A percentile compares a stretch with the other conserved stretches of the same genome.
Conservation (phyloP, 2,329 filamentous ascomycete species). For the Knufia petricola region DNA sequence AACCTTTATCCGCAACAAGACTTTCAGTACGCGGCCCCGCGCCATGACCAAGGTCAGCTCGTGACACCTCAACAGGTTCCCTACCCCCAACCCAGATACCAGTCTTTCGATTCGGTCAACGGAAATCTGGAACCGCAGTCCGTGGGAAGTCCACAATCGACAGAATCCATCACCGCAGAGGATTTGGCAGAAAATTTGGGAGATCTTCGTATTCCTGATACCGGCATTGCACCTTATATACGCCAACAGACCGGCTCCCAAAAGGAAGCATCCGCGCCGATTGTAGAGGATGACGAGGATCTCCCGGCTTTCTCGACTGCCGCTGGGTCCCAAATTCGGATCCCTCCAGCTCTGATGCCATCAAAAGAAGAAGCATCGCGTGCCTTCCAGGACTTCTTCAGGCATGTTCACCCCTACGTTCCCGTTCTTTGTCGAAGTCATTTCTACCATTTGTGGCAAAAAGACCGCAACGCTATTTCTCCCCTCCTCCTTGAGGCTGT, state of each 20-base stretch:
- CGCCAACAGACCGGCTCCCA: constrained; percentile 49
- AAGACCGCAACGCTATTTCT: constrained; percentile 72
- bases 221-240: constrained; percentile 80
- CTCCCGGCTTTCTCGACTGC: constrained; percentile 57
- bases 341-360: constrained; percentile 89
- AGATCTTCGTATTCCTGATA: constrained; percentile 76
- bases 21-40: not conserved
- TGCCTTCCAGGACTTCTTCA: constrained; percentile 86
- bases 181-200: constrained; percentile 74
- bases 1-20: constrained; percentile 3
- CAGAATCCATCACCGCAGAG: constrained; percentile 56
- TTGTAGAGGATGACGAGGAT: constrained; percentile 54
- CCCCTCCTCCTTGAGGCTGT: constrained; percentile 81
- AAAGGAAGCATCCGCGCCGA: constrained; percentile 45
- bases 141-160: constrained; percentile 11
- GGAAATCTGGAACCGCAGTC: not conserved
- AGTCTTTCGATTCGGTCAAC: constrained; percentile 5
- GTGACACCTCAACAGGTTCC: not conserved
- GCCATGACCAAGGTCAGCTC: not conserved
- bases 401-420: constrained; percentile 82
- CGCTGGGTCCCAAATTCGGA: constrained; percentile 69
- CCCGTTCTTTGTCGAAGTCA: constrained; percentile 74
- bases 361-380: constrained; percentile 69
- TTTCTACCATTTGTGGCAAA: constrained; percentile 85
- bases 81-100: constrained; percentile 1